Evolutionary conservation across 163 green algal species (phyloP), one percentile per base, ranked within the genome.

Genomic region (Trebouxia gelatinosa): DNA sequence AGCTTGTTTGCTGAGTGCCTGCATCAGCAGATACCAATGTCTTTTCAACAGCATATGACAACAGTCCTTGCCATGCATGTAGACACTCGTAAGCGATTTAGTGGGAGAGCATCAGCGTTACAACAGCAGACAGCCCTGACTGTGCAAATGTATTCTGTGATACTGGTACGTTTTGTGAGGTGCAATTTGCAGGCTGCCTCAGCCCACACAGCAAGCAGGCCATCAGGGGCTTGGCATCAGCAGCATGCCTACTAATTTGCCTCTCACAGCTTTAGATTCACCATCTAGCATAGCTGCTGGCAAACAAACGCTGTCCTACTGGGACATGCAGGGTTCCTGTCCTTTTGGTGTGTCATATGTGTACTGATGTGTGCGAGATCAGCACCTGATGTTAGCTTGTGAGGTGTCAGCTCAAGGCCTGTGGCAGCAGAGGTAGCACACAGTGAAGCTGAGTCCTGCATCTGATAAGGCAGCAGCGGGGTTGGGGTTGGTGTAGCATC

Each of bases 1-100:
- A 95, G 61, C 82, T 91, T 51, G 70, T 79, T 21, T 68, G 71
- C 67, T 76, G 66, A 31, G 71, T 62, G 28, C 39, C 75, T 82
- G 40, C 51, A 31, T 16, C 4, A 19, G 35, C 75, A 43, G 50
- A 13, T 40, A 34, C 9, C 43, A 9, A 23, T 23, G 43, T 13
- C 13, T 54, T 9, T 54, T 54, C 43, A 23, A 54, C 43, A 54
- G 43, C 11, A 54, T 23, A 54, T 54, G 43, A n/a, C 43, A 54
- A 23, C 11, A 13, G 43, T 54, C 43, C 43, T 23, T 54, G 9
- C 43, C 43, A 54, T 54, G 11, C 13, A 64, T 71, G 43, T 62
- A 51, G 1, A 31, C 46, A 37, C 71, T 74, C 32, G 61, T 34
- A 40, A 40, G 74, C 21, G 80, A 34, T 71, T 77, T 83, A 0